Base-by-base conservation (phyloP, 2,329 filamentous ascomycete species). In the Lecanoromycetidae sp. region DNA sequence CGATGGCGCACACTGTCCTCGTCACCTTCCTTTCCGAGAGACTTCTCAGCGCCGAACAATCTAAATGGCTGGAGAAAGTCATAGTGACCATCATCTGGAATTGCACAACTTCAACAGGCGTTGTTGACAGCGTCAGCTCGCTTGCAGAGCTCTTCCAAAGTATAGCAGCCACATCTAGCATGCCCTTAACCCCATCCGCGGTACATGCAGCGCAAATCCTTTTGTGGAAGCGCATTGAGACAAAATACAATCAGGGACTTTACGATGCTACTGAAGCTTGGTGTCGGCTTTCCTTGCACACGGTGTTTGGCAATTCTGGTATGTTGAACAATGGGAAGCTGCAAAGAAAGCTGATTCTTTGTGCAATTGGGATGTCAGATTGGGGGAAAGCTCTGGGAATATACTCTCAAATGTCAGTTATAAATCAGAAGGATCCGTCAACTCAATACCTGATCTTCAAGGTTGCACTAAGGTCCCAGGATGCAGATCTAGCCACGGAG, bases 151-250 rank as follows among this genome's bases (percentile, higher is more conserved):
- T 68, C 2, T 62, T 77, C 33, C 66, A 73, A 38, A 61, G 48
- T 27, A 59, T 84, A 1, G 57, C 69, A 1, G 63, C 67, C 1
- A 66, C 64, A 15, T 62, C 73, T 3, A 61, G 65, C 4, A 63
- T 64, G 1, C 60, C 71, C 0, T 60, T 93, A 4, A 69, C 74
- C 19, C 63, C 75, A 4, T 71, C 76, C 52, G 78, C 79, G 5
- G 77, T 83, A 10, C 76, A 70, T 52, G 64, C 63, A 40, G 60
- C 59, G 35, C 57, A 69, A 26, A 63, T 68, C 83, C 62, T 94
- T 3, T 65, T 94, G 3, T 95, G 87, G 87, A 91, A 87, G 63
- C 75, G 72, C 22, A 69, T 84, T n/a, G 82, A 87, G 44, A 63
- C 69, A 1, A 68, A 69, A 12, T 77, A 76, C 52, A 64, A 64